Evolutionary conservation across 2,329 filamentous ascomycete species (phyloP).

Genomic region (Diplodia sapinea): DNA sequence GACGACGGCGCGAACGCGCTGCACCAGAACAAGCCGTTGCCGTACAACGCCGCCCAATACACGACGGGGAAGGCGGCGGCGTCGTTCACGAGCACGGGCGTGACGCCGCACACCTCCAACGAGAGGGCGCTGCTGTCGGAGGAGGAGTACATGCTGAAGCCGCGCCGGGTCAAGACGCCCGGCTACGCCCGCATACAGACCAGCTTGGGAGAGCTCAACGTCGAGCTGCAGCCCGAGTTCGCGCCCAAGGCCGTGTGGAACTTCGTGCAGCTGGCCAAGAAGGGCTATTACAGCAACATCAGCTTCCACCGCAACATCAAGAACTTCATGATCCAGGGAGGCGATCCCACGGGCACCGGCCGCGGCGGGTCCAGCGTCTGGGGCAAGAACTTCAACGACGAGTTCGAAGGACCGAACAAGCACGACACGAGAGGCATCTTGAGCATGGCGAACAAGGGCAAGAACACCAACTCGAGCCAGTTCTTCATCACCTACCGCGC

Average conservation of each 20-base stretch:
- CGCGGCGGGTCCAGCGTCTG: constrained; percentile 89
- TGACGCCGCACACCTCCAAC: constrained; percentile 88
- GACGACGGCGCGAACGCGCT: constrained; percentile 1
- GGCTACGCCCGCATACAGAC: constrained; percentile 92
- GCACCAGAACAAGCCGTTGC: constrained; percentile 50
- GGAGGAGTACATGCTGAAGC: constrained; percentile 96
- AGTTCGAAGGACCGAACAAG: constrained; percentile 86
- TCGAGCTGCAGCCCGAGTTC: constrained; percentile 89
- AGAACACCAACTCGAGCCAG: constrained; percentile 94
- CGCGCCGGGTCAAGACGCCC: constrained; percentile 84
- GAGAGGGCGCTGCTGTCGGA: constrained; percentile 86
- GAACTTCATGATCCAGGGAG: constrained; percentile 97
- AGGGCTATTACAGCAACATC: constrained; percentile 85
- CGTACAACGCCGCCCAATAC: constrained; percentile 86
- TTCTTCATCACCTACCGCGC: constrained; percentile 93
- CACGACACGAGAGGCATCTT: constrained; percentile 81
- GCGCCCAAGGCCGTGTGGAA: constrained; percentile 97
- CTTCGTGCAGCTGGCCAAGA: constrained; percentile 85
- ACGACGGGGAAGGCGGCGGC: constrained; percentile 91
- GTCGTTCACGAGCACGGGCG: constrained; percentile 91
- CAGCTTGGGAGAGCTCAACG: constrained; percentile 79
- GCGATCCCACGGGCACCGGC: constrained; percentile 90
- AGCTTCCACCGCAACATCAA: constrained; percentile 92
- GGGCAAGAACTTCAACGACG: constrained; percentile 93
- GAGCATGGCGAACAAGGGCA: constrained; percentile 98